Evolutionary conservation across 1,284 basidiomycete genomes (phyloP), one percentile per base, ranked within the genome.

Genomic region (Puccinia coronata): DNA sequence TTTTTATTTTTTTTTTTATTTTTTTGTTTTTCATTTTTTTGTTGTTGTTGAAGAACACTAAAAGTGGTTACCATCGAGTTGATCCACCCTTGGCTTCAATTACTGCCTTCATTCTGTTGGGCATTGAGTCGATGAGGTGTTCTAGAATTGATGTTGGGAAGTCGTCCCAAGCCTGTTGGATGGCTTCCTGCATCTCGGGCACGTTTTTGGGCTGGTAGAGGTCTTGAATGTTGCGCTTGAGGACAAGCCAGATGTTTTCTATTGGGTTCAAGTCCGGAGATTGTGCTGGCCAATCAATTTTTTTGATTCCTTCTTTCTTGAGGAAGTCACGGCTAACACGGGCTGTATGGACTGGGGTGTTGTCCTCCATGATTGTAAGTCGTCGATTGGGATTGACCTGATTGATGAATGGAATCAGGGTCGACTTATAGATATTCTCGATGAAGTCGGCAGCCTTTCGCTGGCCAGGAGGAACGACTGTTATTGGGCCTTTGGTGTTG

Each of bases 251-350:
- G 31, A 71, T 28, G 25, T 80, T 80, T 31, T 80, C 41, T 18
- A 51, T 80, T 31, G 78, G 78, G 47, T 73, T 80, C 2, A 80
- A n/a, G 67, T 80, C 78, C 28, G 78, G 70, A 39, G 36, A 43
- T 20, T 80, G 70, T 34, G 78, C 36, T 11, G 78, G 78, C 70
- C 43, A 53, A 28, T 63, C 14, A 31, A 63, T 63, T 31, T 63
- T 63, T 8, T 63, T 16, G 59, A 63, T 63, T n/a, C 8, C 28
- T 18, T 53, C 5, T 20, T 5, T 20, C 18, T 53, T 20, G 6
- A 53, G 51, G n/a, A 53, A 53, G 9, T 53, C 51, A 11, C 20
- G 51, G 36, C 65, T 69, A 12, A 36, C 36, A 25, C 12, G 28
- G 11, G 65, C 36, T 16, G 65, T 69, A n/a, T 69, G 65, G 36